Base-by-base conservation (phyloP, 768 basidiomycete genomes). In the Russula foetens region DNA sequence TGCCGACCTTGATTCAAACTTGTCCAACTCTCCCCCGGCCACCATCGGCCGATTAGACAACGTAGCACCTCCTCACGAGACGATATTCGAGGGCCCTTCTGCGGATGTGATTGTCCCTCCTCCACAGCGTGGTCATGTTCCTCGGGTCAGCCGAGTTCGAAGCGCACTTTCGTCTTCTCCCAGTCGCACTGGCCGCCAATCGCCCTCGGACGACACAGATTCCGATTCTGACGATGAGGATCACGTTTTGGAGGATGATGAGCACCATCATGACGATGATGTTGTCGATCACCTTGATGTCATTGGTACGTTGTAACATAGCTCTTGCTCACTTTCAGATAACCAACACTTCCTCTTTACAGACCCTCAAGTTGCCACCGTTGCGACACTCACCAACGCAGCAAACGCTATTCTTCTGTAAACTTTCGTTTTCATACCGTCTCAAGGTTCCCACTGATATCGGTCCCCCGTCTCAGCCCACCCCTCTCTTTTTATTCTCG, bases 211-310 rank as follows among this genome's bases (percentile, higher is more conserved):
- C 31, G 31, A 9, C 26, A 48, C 61, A 7, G 60, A 62, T 28
- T 12, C 19, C 5, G 60, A 63, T 33, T 64, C 61, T 23, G 63
- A 66, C 53, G 50, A 57, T 38, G 54, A 59, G 46, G 44, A 45
- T 29, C 50, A 50, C 23, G n/a, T 29, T 33, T 24, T 66, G 23
- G 61, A 63, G 56, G 62, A 65, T 28, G 59, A 70, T 38, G 68
- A 70, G 2, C 68, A 73, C 23, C 77, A 82, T 58, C 86, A 92
- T 68, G 81, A 85, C 61, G 87, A 92, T 67, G 86, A 90, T 66
- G 81, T 92, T 49, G 88, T 92, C 6, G 90, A 92, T 62, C 85
- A 92, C 70, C 73, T 93, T 65, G 90, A 93, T 71, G 85, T 84
- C 45, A 88, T 90, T 60, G 88, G 87, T 85, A 66, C 47, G 75